Evolutionary conservation across 495 filamentous ascomycete species (phyloP).

Genomic region (Aspergillus heteromorphus): DNA sequence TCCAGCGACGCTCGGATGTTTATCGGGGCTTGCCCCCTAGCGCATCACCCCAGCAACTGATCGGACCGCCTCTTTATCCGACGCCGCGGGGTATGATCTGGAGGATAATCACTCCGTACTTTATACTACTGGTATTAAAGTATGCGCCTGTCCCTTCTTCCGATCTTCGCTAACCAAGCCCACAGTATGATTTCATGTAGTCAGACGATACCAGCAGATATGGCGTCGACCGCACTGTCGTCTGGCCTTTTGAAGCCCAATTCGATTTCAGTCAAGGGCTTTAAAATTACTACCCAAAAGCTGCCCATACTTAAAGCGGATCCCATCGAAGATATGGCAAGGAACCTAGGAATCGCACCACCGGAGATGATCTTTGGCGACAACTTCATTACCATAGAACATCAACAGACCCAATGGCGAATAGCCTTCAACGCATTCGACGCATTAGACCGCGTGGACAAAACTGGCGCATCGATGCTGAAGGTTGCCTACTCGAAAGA

Average conservation of each 20-base stretch:
- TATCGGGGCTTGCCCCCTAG: constrained; percentile 15
- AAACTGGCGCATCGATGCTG: constrained; percentile 84
- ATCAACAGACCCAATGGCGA: constrained; percentile 62
- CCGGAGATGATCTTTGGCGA: constrained; percentile 99
- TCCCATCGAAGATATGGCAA: constrained; percentile 82
- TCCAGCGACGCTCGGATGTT: constrained; percentile 26
- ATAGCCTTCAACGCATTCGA: constrained; percentile 79
- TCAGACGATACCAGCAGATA: not conserved
- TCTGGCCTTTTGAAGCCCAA: constrained; percentile 28
- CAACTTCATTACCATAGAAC: constrained; percentile 71
- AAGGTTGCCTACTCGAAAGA: constrained; percentile 87
- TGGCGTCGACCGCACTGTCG: constrained; percentile 18
- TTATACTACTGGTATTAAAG: too few relatives aligned
- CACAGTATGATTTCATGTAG: constrained; percentile 5
- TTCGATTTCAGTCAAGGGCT: constrained; percentile 49
- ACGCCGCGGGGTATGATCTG: constrained; percentile 30
- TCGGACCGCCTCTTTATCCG: constrained; percentile 39
- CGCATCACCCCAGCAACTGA: constrained; percentile 36
- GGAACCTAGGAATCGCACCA: constrained; percentile 71
- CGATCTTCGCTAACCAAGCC: not conserved
- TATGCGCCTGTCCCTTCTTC: too few relatives aligned
- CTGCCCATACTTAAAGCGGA: constrained; percentile 86
- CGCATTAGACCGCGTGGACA: constrained; percentile 85
- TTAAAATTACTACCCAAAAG: constrained; percentile 72
- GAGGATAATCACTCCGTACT: not conserved